Evolutionary conservation across 495 filamentous ascomycete genomes (phyloP).

Genomic region (Xylaria venustula): DNA sequence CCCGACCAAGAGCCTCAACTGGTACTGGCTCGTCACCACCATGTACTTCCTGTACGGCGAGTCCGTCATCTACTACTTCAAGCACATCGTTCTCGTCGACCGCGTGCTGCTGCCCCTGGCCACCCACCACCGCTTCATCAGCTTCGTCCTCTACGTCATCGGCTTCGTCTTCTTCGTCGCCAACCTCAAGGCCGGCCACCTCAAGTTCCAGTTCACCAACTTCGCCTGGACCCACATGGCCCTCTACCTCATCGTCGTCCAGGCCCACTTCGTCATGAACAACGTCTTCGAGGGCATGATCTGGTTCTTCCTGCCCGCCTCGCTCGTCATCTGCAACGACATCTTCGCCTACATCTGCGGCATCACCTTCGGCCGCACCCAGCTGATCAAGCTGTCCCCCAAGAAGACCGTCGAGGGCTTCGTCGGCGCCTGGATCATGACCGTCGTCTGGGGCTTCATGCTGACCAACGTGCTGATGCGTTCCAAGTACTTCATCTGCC

Average conservation of each 20-base stretch:
- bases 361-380: constrained; percentile 94
- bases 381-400: constrained; percentile 95
- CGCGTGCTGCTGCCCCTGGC: constrained; percentile 87
- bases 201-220: constrained; percentile 97
- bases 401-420: constrained; percentile 99
- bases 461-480: constrained; percentile 87
- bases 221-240: constrained; percentile 99
- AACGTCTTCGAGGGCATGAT: constrained; percentile 99
- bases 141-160: constrained; percentile 95
- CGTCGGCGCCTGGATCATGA: constrained; percentile 94
- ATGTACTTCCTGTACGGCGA: constrained; percentile 99
- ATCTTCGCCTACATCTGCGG: constrained; percentile 98
- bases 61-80: constrained; percentile 99
- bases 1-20: constrained; percentile 94
- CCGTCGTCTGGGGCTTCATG: constrained; percentile 76
- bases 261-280: constrained; percentile 99
- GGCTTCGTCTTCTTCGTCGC: constrained; percentile 99
- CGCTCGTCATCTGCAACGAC: constrained; percentile 96
- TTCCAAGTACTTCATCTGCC: constrained; percentile 98
- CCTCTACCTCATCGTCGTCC: constrained; percentile 93
- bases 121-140: constrained; percentile 98
- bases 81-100: constrained; percentile 95
- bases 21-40: constrained; percentile 97
- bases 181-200: constrained; percentile 92
- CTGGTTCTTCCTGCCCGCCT: constrained; percentile 98